Conservation (phyloP, 257 asterid species). For the Primulina tabacum region DNA sequence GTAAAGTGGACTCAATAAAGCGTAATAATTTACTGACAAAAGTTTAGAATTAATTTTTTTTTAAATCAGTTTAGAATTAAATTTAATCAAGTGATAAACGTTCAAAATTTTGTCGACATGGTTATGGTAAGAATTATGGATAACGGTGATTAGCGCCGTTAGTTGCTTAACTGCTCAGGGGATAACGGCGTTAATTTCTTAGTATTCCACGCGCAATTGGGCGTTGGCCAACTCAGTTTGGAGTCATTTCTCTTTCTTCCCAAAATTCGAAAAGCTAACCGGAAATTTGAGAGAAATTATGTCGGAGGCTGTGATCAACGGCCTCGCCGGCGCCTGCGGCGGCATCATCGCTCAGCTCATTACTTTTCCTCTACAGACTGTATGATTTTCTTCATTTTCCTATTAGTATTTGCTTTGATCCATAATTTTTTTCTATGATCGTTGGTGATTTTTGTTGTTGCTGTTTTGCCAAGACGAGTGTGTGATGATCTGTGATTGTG, state of each 20-base stretch:
- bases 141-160: background rate
- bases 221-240: background rate
- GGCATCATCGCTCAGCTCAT: constrained; percentile 93
- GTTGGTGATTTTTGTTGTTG: background rate
- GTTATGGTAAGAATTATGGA: background rate
- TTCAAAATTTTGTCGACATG: no score
- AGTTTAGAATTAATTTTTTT: no score
- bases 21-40: no score
- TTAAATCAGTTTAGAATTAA: no score
- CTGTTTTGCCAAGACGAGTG: background rate
- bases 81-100: no score
- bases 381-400: constrained; percentile 7
- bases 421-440: no score
- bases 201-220: background rate
- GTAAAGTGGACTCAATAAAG: no score
- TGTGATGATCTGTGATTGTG: constrained; percentile 24
- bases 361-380: constrained; percentile 93
- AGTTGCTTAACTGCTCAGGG: background rate
- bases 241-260: constrained; percentile 10
- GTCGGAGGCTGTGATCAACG: constrained; percentile 97
- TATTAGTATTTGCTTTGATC: background rate
- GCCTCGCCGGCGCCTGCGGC: constrained; percentile 97
- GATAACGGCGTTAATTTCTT: background rate
- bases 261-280: background rate
- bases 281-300: constrained; percentile 28